Evolutionary conservation across 2,329 filamentous ascomycete genomes (phyloP).

Genomic region (Akanthomyces muscarius): DNA sequence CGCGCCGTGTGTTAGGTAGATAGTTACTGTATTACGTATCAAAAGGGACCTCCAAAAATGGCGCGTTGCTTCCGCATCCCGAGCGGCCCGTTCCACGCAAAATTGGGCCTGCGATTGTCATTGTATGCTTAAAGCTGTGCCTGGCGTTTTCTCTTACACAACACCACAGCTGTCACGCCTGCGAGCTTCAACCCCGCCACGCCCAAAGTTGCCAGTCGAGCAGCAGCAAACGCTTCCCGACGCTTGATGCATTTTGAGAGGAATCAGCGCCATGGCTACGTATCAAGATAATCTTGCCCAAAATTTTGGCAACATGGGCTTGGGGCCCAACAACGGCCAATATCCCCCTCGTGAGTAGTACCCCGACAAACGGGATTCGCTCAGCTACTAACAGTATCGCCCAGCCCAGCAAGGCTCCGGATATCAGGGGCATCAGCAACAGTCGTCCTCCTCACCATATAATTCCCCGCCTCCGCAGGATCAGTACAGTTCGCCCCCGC

Average conservation of each 20-base stretch:
- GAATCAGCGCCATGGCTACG: conserved; percentile 1
- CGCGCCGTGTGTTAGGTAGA: too few relatives aligned
- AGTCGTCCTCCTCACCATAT: conserved; percentile 2
- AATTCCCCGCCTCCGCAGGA: conserved; percentile 7
- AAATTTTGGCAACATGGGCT: conserved; percentile 15
- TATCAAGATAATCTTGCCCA: conserved; percentile 16
- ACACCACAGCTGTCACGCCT: background rate
- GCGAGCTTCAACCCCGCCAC: background rate
- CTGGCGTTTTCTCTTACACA: conserved; percentile 7
- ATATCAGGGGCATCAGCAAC: conserved; percentile 7
- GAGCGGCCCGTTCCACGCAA: conserved; percentile 6
- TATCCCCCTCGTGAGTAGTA: conserved; percentile 8
- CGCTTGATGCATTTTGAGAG: background rate
- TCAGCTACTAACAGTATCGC: background rate
- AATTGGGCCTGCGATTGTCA: background rate
- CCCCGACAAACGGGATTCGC: background rate
- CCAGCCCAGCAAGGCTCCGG: conserved; percentile 14
- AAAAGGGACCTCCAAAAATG: conserved; percentile 1
- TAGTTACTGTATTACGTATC: background rate
- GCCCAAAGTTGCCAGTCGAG: background rate
- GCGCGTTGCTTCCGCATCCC: conserved; percentile 7
- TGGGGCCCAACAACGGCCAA: conserved; percentile 16
- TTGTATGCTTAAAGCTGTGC: background rate
- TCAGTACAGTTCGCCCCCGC: conserved; percentile 13
- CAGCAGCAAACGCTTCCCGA: background rate